A percentile compares a stretch with the other conserved stretches of the same genome.
Evolutionary conservation across 1,284 basidiomycete species (phyloP).

Genomic region (Gymnopus androsaceus): DNA sequence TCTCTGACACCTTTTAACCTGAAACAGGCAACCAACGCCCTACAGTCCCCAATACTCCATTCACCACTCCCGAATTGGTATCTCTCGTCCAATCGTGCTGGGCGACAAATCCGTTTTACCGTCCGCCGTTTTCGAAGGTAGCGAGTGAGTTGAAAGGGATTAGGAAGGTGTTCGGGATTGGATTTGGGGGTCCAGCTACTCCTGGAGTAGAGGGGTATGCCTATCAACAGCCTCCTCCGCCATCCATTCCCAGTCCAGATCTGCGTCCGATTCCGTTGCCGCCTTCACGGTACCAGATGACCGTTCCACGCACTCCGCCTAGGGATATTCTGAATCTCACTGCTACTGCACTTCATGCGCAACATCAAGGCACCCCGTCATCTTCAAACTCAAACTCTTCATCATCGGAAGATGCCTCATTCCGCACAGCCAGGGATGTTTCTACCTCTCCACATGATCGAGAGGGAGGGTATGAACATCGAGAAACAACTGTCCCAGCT

Average conservation of each 20-base stretch:
- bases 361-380: background rate
- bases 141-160: slow-evolving; percentile 41
- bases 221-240: slow-evolving; percentile 4
- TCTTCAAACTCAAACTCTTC: background rate
- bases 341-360: background rate
- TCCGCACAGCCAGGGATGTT: slow-evolving; percentile 11
- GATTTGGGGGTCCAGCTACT: slow-evolving; percentile 23
- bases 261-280: slow-evolving; percentile 40
- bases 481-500: background rate
- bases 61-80: slow-evolving; percentile 30
- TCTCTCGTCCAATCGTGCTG: slow-evolving; percentile 51
- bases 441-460: background rate
- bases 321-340: background rate
- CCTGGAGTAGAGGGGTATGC: slow-evolving; percentile 26
- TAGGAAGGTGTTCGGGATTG: slow-evolving; percentile 29
- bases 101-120: slow-evolving; percentile 42
- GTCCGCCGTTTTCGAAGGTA: slow-evolving; percentile 53
- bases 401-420: slow-evolving; percentile 16
- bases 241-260: slow-evolving; percentile 30
- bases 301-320: slow-evolving; percentile 8
- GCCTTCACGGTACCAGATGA: slow-evolving; percentile 8
- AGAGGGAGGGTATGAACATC: background rate
- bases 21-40: slow-evolving; percentile 60
- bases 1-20: background rate
- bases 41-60: slow-evolving; percentile 41